A percentile compares a stretch with the other conserved stretches of the same genome.
Conservation (phyloP, 2,329 filamentous ascomycete genomes). For the Gaeumannomyces tritici region DNA sequence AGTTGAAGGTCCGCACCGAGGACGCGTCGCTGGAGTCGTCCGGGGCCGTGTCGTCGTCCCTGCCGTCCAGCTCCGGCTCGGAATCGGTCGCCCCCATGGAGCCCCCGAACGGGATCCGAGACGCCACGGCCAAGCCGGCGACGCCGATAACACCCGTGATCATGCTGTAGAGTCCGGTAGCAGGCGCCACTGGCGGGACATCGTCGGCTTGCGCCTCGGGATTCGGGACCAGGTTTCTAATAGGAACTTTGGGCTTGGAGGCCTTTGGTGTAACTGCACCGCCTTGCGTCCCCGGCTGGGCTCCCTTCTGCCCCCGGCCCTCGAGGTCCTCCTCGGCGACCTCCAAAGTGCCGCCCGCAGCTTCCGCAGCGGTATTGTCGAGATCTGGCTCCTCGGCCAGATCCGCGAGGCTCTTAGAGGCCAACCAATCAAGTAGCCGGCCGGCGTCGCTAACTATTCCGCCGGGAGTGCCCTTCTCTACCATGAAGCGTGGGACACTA, state of each 20-base stretch:
- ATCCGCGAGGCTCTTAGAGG: conserved; percentile 26
- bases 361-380: neutral
- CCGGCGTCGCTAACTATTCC: conserved; percentile 71
- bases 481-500: conserved; percentile 79
- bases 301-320: neutral
- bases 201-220: conserved; percentile 16
- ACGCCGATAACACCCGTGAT: conserved; percentile 41
- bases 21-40: conserved; percentile 28
- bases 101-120: conserved; percentile 21
- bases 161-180: conserved; percentile 43
- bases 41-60: conserved; percentile 13
- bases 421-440: conserved; percentile 72
- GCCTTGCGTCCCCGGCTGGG: neutral
- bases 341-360: neutral
- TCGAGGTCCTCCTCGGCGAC: neutral
- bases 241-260: conserved; percentile 13
- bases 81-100: conserved; percentile 19
- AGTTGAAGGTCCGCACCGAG: conserved; percentile 38
- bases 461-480: conserved; percentile 77
- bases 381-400: conserved; percentile 18
- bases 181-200: conserved; percentile 15
- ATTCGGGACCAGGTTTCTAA: conserved; percentile 16
- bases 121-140: conserved; percentile 36
- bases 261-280: neutral
- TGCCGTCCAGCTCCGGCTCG: conserved; percentile 18